A percentile compares a stretch with the other conserved stretches of the same genome.
Conservation (phyloP, 108 stramenopile species). For the Heterococcus sp. region DNA sequence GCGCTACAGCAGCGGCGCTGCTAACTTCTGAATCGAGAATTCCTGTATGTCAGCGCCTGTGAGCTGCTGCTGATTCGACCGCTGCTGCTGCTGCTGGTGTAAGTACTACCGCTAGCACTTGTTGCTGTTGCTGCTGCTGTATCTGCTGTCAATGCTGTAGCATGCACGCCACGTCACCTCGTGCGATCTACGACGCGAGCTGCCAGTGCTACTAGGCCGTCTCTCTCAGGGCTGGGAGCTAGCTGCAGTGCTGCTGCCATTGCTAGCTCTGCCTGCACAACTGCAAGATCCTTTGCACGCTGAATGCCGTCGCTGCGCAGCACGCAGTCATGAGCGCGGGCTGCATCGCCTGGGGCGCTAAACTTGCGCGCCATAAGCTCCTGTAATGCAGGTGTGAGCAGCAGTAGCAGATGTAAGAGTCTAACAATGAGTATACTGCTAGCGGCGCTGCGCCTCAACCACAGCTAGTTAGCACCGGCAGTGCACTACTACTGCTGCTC, state of each 20-base stretch:
- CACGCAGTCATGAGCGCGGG: constrained; percentile 70
- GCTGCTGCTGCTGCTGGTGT: too few species aligned
- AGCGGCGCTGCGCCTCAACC: too few species aligned
- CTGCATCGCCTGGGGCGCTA: constrained; percentile 74
- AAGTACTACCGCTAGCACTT: too few species aligned
- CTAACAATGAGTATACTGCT: too few species aligned
- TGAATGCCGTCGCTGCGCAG: constrained; percentile 65
- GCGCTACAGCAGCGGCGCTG: too few species aligned
- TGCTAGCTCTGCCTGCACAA: constrained; percentile 85
- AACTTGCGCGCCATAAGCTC: constrained; percentile 81
- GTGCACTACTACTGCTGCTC: too few species aligned
- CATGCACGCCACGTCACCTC: neutral
- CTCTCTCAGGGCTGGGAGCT: constrained; percentile 39
- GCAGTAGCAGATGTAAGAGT: too few species aligned
- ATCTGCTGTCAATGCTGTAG: too few species aligned
- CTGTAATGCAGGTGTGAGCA: neutral
- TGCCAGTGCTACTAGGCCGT: constrained; percentile 52
- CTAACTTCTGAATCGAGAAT: too few species aligned
- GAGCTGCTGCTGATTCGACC: too few species aligned
- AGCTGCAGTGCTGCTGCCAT: constrained; percentile 65
- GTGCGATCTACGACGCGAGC: constrained; percentile 53
- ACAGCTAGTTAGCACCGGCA: too few species aligned
- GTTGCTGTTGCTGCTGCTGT: neutral
- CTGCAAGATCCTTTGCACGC: constrained; percentile 81
- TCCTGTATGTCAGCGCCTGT: too few species aligned